Evolutionary conservation across 495 filamentous ascomycete genomes (phyloP).

Genomic region (Staphylotrichum longicolle): DNA sequence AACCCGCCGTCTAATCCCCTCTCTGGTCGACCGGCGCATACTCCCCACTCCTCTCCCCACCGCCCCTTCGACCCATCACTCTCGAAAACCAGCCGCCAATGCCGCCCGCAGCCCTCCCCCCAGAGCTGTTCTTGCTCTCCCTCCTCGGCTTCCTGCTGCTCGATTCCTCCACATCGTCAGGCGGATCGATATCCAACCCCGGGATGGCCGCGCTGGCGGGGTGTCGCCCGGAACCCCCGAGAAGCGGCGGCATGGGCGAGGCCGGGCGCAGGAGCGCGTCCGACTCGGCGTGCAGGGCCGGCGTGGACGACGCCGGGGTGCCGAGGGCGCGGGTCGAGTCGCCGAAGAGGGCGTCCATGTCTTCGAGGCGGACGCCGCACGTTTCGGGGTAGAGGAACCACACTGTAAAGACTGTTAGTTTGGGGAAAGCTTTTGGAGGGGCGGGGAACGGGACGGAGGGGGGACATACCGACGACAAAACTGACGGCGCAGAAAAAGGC

Average conservation of each 20-base stretch:
- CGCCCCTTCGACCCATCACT: conserved; percentile 39
- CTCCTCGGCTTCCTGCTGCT: conserved; percentile 26
- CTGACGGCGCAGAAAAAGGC: conserved; percentile 96
- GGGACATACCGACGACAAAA: conserved; percentile 86
- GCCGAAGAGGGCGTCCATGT: conserved; percentile 90
- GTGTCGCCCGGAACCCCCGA: conserved; percentile 49
- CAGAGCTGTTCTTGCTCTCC: conserved; percentile 21
- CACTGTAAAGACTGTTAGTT: conserved; percentile 54
- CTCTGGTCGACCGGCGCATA: conserved; percentile 46
- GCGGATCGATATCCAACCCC: conserved; percentile 42
- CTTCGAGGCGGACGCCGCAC: conserved; percentile 88
- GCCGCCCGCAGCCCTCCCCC: conserved; percentile 28
- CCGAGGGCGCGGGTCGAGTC: conserved; percentile 76
- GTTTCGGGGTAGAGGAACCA: conserved; percentile 98
- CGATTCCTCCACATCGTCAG: conserved; percentile 30
- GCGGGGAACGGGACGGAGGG: background rate
- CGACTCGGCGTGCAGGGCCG: conserved; percentile 56
- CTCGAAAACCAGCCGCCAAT: conserved; percentile 51
- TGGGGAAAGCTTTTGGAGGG: background rate
- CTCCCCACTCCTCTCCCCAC: conserved; percentile 35
- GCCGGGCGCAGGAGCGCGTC: conserved; percentile 67
- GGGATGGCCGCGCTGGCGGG: conserved; percentile 31
- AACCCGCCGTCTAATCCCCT: conserved; percentile 36
- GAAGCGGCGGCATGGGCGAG: conserved; percentile 70
- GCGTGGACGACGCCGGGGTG: conserved; percentile 51